Evolutionary conservation across 139 green algal species (phyloP).

Genomic region (Micractinium sp.): DNA sequence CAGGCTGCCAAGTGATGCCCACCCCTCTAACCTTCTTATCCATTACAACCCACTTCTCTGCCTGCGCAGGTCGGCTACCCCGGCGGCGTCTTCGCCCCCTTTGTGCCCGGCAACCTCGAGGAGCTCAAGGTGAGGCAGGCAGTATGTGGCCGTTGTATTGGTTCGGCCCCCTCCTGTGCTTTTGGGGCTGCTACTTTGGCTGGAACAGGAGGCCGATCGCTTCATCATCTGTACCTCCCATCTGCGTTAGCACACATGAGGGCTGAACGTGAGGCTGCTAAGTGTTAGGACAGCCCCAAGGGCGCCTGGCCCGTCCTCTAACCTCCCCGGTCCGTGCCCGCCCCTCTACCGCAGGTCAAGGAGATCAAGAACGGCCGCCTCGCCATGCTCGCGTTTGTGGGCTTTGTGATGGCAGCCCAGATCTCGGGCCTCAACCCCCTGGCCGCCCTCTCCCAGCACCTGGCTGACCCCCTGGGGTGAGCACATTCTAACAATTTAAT

Average conservation of each 20-base stretch:
- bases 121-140: slow-evolving; percentile 81
- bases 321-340: too few relatives aligned
- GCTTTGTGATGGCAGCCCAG: slow-evolving; percentile 65
- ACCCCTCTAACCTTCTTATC: background rate
- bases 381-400: slow-evolving; percentile 77
- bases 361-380: slow-evolving; percentile 95
- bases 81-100: slow-evolving; percentile 76
- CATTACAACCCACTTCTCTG: background rate
- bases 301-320: too few relatives aligned
- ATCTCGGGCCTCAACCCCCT: slow-evolving; percentile 79
- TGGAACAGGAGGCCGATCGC: too few relatives aligned
- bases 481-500: background rate
- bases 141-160: too few relatives aligned
- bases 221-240: too few relatives aligned
- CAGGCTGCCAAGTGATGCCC: too few relatives aligned
- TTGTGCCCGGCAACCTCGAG: slow-evolving; percentile 75
- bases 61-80: slow-evolving; percentile 66
- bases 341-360: slow-evolving; percentile 65
- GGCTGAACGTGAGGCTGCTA: too few relatives aligned
- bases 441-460: slow-evolving; percentile 72
- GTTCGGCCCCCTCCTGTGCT: too few relatives aligned
- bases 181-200: too few relatives aligned
- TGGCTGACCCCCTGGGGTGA: slow-evolving; percentile 68
- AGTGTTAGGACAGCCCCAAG: too few relatives aligned
- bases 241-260: too few relatives aligned